Percentiles rank a stretch among this genome's conserved stretches.
Conservation (phyloP, 495 filamentous ascomycete species). For the Penicillium cosmopolitanum region DNA sequence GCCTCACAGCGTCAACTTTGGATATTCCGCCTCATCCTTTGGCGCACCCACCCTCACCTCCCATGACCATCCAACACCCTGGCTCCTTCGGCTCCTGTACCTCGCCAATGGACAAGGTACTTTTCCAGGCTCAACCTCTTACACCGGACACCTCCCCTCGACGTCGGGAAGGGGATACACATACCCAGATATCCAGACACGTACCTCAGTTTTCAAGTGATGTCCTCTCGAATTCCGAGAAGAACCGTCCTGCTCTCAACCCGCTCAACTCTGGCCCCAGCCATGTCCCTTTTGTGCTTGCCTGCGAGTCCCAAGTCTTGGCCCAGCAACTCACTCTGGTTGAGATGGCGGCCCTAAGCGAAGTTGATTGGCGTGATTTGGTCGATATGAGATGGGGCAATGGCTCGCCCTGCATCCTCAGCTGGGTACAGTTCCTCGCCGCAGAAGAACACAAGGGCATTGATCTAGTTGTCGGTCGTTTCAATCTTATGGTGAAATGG, state of each 20-base stretch:
- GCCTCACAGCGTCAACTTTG: conserved; percentile 49
- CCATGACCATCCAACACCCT: conserved; percentile 71
- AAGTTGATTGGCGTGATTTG: conserved; percentile 97
- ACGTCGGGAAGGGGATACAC: conserved; percentile 23
- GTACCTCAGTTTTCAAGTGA: conserved; percentile 43
- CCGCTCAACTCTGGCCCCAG: conserved; percentile 22
- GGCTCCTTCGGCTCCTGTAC: conserved; percentile 45
- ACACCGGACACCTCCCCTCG: conserved; percentile 57
- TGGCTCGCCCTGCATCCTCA: conserved; percentile 61
- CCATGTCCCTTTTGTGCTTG: conserved; percentile 90
- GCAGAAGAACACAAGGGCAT: conserved; percentile 83
- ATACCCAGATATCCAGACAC: conserved; percentile 24
- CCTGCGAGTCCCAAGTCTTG: conserved; percentile 85
- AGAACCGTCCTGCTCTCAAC: conserved; percentile 18
- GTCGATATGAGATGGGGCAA: conserved; percentile 93
- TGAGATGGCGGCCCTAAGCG: conserved; percentile 93
- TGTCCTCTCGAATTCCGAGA: conserved; percentile 44
- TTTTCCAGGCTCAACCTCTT: conserved; percentile 49
- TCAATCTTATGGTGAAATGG: conserved; percentile 99
- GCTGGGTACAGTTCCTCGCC: conserved; percentile 92
- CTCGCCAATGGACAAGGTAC: conserved; percentile 43
- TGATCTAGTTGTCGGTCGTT: conserved; percentile 93
- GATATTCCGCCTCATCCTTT: conserved; percentile 67
- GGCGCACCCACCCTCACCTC: conserved; percentile 75
- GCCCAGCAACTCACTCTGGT: conserved; percentile 95